phyloP scores from a whole-genome alignment of 73 alveolate species.

The Stentor coeruleus region DNA sequence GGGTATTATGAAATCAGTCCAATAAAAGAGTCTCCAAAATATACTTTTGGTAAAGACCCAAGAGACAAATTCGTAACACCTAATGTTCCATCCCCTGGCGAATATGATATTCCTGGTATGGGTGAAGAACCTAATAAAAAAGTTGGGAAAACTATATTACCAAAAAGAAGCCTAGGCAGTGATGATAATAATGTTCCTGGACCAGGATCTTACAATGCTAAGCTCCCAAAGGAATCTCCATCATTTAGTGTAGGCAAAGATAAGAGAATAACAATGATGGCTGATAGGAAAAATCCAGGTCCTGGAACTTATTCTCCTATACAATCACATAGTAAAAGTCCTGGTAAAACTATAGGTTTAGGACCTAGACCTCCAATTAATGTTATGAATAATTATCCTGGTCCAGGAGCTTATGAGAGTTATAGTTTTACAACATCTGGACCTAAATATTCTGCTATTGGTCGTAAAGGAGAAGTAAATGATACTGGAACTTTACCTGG shows the following conservation, averaged over 20 bases:
- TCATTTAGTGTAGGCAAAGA: background rate
- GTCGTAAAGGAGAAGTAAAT: background rate
- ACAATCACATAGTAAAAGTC: background rate
- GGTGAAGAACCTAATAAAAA: background rate
- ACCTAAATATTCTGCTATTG: background rate
- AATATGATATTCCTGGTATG: background rate
- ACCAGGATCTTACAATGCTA: constrained; percentile 13
- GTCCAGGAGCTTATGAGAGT: constrained; percentile 12
- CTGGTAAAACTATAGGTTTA: background rate
- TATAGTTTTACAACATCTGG: background rate
- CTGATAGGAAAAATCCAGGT: background rate
- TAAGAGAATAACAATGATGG: background rate
- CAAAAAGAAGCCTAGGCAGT: background rate
- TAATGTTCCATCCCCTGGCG: background rate
- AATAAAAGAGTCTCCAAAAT: background rate
- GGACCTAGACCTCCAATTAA: constrained; percentile 6
- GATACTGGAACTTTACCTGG: background rate
- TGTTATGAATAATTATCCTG: background rate
- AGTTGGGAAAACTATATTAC: background rate
- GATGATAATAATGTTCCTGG: constrained; percentile 1
- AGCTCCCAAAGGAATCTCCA: background rate
- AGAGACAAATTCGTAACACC: background rate
- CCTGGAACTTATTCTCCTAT: constrained; percentile 6
- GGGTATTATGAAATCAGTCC: background rate
- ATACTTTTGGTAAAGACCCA: background rate